Conservation (phyloP, 345 rosid species). For the Melaleuca alternifolia region DNA sequence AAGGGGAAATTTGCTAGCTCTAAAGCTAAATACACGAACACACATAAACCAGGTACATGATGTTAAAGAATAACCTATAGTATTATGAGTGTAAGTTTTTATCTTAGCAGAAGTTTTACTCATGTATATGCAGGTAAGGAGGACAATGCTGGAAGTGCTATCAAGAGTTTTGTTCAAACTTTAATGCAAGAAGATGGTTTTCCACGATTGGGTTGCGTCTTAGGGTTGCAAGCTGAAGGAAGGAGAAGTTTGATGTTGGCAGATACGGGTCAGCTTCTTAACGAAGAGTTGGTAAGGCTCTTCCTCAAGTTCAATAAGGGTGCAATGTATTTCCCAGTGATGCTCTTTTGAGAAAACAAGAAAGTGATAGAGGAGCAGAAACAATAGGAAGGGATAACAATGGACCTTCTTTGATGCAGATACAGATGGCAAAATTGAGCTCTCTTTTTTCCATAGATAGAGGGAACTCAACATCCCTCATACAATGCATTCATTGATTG, state of each 20-base stretch:
- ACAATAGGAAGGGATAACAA: not conserved
- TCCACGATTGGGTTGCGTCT: not conserved
- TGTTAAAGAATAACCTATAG: not conserved
- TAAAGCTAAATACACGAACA: not conserved
- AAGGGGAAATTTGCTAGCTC: not conserved
- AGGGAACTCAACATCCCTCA: not conserved
- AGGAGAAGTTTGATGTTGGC: not conserved
- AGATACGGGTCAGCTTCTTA: not conserved
- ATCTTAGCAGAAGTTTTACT: not conserved
- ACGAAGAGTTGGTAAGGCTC: not conserved
- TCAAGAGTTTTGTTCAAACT: not conserved
- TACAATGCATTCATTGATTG: not conserved
- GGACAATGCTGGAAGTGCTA: not conserved
- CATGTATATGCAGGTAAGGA: not conserved
- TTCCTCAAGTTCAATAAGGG: not conserved
- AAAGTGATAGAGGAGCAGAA: not conserved
- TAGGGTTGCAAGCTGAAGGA: not conserved
- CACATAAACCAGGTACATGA: not conserved
- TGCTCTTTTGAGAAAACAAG: not conserved
- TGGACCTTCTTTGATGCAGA: not conserved
- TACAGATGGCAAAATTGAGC: not conserved
- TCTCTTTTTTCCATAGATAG: not conserved
- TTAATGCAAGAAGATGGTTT: not conserved
- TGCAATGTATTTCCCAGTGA: not conserved
- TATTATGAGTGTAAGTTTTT: not conserved